These are phyloP conservation scores for Ochetophila trinervis DNA, from an alignment of 306 rosid genomes.

Conservation along the genomic window DNA sequence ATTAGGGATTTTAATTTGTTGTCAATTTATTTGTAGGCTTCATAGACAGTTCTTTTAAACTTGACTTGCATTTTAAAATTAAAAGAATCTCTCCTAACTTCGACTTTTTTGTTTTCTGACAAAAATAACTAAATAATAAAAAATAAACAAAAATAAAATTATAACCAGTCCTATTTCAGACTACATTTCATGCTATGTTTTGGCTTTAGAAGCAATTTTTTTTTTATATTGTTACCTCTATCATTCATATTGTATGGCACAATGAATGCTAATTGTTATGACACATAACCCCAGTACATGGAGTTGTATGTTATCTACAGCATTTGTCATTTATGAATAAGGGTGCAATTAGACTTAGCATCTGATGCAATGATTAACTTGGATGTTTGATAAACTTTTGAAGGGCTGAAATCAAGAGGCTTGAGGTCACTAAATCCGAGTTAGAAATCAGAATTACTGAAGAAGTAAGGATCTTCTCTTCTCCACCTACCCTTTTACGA, in stretches of 20 bases:
- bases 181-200: too few relatives aligned
- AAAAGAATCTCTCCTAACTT: too few relatives aligned
- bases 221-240: too few relatives aligned
- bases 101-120: too few relatives aligned
- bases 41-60: too few relatives aligned
- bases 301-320: background rate
- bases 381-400: background rate
- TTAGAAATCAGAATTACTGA: constrained; percentile 53
- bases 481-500: constrained; percentile 20
- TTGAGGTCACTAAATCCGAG: constrained; percentile 55
- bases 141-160: too few relatives aligned
- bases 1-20: too few relatives aligned
- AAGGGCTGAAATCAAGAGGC: constrained; percentile 67
- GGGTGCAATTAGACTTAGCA: background rate
- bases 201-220: too few relatives aligned
- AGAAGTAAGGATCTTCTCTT: constrained; percentile 48
- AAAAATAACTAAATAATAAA: too few relatives aligned
- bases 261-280: background rate
- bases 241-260: background rate
- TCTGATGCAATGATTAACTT: constrained; percentile 1
- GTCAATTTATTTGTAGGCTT: too few relatives aligned
- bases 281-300: background rate
- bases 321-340: background rate
- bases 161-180: too few relatives aligned
- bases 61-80: too few relatives aligned